Percentiles rank a stretch among this genome's conserved stretches.
phyloP scores from a whole-genome alignment of 495 filamentous ascomycete species.

The Daldinia concentrica region DNA sequence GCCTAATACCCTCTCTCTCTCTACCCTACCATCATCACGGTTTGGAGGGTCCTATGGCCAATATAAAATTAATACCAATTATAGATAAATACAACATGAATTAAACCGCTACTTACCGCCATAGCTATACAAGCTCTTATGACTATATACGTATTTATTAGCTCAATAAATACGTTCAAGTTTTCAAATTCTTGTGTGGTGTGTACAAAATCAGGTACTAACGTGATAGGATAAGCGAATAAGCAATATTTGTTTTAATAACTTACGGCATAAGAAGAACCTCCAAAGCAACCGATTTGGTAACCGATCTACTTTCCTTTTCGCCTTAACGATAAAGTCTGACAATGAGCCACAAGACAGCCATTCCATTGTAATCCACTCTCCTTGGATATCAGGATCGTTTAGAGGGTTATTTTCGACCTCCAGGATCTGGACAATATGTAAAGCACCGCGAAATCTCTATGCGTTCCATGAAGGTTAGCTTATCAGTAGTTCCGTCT shows the following conservation, averaged over 20 bases:
- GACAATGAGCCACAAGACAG: not conserved
- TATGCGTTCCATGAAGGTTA: not conserved
- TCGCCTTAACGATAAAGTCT: constrained; percentile 2
- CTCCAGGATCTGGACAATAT: constrained; percentile 9
- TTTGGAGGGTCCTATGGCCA: constrained; percentile 11
- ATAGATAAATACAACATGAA: not conserved
- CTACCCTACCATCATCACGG: not conserved
- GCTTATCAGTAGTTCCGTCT: not conserved
- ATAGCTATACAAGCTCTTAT: constrained; percentile 21
- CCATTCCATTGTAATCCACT: constrained; percentile 22
- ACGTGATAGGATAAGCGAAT: no score
- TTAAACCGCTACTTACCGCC: constrained; percentile 15
- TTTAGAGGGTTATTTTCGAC: constrained; percentile 6
- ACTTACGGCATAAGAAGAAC: constrained; percentile 33
- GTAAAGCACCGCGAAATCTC: constrained; percentile 18
- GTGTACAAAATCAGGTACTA: not conserved
- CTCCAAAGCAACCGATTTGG: constrained; percentile 33
- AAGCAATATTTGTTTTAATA: no score
- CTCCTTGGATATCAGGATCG: not conserved
- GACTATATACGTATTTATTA: constrained; percentile 18
- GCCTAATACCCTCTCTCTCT: not conserved
- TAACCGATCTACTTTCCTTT: not conserved
- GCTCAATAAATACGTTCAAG: not conserved
- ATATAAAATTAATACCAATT: not conserved
- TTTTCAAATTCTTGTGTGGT: not conserved